These are phyloP conservation scores for Nigrospora oryzae DNA, from an alignment of 2,329 filamentous ascomycete species.

Conservation along the genomic window DNA sequence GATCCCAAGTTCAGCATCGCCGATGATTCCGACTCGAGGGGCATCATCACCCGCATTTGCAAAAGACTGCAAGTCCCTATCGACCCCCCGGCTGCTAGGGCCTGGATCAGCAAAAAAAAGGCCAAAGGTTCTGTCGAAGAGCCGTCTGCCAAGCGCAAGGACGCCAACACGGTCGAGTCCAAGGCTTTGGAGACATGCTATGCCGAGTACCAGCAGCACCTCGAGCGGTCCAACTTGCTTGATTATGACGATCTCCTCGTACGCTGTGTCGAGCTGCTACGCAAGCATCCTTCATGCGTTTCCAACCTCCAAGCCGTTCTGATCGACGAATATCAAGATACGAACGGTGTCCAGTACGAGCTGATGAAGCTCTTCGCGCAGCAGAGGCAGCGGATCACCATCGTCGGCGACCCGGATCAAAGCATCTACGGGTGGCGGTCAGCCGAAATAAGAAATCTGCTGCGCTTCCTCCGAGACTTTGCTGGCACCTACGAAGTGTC, in stretches of 20 bases:
- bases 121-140: constrained; percentile 39
- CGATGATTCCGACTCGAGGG: constrained; percentile 70
- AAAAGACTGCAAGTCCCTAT: constrained; percentile 62
- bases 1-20: constrained; percentile 83
- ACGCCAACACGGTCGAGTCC: constrained; percentile 31
- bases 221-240: constrained; percentile 70
- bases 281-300: constrained; percentile 67
- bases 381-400: constrained; percentile 67
- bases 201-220: constrained; percentile 67
- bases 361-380: constrained; percentile 84
- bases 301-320: constrained; percentile 84
- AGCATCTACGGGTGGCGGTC: constrained; percentile 96
- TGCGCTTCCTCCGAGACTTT: constrained; percentile 68
- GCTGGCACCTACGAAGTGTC: constrained; percentile 73
- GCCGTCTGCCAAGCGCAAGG: constrained; percentile 31
- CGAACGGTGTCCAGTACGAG: constrained; percentile 90
- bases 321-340: constrained; percentile 97
- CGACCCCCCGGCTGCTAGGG: constrained; percentile 62
- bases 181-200: constrained; percentile 60
- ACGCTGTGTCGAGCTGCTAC: constrained; percentile 72
- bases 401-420: constrained; percentile 94
- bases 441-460: constrained; percentile 83
- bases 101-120: constrained; percentile 67
- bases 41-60: constrained; percentile 74
- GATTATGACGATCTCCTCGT: constrained; percentile 93